A percentile compares a stretch with the other conserved stretches of the same genome.
Evolutionary conservation across 1,284 basidiomycete genomes (phyloP).

Genomic region (Microbotryum violaceum): DNA sequence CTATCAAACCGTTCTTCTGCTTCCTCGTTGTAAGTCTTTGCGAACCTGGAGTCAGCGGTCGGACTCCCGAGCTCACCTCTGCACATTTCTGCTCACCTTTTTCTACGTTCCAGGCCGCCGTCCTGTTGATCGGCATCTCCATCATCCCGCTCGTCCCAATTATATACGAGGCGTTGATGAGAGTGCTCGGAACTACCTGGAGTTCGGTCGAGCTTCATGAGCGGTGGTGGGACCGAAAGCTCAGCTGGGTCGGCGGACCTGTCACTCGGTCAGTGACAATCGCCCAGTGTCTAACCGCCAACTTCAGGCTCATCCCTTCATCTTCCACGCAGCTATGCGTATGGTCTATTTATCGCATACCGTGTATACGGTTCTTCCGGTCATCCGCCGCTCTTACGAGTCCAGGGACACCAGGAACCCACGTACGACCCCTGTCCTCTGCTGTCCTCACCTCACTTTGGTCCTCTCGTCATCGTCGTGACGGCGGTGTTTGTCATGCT

Average conservation of each 20-base stretch:
- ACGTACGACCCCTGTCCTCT: conserved; percentile 2
- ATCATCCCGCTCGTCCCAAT: conserved; percentile 14
- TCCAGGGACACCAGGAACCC: background rate
- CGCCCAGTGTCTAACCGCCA: background rate
- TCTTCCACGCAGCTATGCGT: conserved; percentile 7
- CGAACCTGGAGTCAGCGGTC: background rate
- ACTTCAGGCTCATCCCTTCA: background rate
- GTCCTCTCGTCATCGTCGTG: conserved; percentile 12
- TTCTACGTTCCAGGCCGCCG: background rate
- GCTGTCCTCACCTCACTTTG: conserved; percentile 1
- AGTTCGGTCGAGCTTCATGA: background rate
- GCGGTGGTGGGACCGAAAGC: conserved; percentile 19
- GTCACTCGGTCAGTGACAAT: conserved; percentile 11
- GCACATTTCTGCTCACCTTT: background rate
- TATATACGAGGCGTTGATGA: background rate
- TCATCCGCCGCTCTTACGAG: conserved; percentile 7
- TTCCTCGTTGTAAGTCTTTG: conserved; percentile 14
- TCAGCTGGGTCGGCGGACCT: conserved; percentile 23
- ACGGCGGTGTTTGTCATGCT: background rate
- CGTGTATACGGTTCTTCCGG: conserved; percentile 1
- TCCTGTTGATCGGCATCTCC: conserved; percentile 16
- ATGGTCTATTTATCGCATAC: conserved; percentile 15
- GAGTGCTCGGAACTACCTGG: conserved; percentile 16
- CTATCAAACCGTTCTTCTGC: conserved; percentile 20
- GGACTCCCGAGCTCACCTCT: background rate